These are phyloP conservation scores for Diaporthe sp. DNA, from an alignment of 2,329 filamentous ascomycete genomes.

Conservation along the genomic window DNA sequence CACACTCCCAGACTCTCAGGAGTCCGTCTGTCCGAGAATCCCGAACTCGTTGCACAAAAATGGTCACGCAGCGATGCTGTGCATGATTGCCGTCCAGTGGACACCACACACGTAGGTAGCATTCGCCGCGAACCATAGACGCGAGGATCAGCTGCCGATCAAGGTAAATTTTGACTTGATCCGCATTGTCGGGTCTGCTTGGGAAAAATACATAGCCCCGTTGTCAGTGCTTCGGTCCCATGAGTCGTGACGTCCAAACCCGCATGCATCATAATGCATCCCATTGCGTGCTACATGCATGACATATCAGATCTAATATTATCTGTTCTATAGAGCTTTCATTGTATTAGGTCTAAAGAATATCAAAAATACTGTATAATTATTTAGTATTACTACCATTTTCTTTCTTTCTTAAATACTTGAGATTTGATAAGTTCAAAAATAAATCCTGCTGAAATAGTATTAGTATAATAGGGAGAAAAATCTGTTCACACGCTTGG, in stretches of 20 bases:
- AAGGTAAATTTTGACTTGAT: not conserved
- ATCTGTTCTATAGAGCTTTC: not conserved
- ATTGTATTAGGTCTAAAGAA: not conserved
- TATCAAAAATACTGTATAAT: too few relatives aligned
- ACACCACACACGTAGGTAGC: not conserved
- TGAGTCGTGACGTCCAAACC: not conserved
- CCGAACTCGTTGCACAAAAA: too few relatives aligned
- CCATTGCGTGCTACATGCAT: conserved; percentile 1
- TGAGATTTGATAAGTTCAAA: not conserved
- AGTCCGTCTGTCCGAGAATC: not conserved
- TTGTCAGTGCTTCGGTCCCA: not conserved
- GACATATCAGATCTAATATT: not conserved
- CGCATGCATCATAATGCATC: not conserved
- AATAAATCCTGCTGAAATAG: not conserved
- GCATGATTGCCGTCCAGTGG: not conserved
- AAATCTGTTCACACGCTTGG: not conserved
- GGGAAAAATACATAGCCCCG: not conserved
- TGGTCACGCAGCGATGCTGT: not conserved
- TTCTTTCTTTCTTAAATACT: not conserved
- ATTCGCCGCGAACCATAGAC: not conserved
- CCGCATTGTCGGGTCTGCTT: not conserved
- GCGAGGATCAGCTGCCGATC: conserved; percentile 22
- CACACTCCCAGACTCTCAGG: not conserved
- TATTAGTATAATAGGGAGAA: not conserved
- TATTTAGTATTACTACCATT: not conserved